Conservation (phyloP, 1,139 yeast genomes). For the Taphrina pruni region DNA sequence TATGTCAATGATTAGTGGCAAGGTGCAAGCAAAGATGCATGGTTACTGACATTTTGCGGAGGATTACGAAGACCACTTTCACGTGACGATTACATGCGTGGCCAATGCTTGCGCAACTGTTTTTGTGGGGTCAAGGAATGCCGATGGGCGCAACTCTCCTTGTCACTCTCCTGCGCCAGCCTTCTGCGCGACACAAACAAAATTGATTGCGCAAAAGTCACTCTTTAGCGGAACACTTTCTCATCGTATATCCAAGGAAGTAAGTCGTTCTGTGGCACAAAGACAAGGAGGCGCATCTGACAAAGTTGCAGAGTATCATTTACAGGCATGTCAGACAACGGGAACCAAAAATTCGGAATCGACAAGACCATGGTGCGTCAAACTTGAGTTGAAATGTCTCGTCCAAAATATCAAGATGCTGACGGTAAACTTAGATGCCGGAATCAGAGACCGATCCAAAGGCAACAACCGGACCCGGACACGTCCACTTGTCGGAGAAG, state of each 20-base stretch:
- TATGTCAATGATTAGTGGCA: not conserved
- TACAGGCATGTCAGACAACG: conserved; percentile 30
- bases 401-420: not conserved
- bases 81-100: conserved; percentile 6
- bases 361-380: conserved; percentile 38
- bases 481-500: conserved; percentile 28
- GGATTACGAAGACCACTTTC: not conserved
- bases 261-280: too few relatives aligned
- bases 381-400: too few relatives aligned
- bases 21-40: not conserved
- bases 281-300: too few relatives aligned
- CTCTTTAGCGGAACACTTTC: too few relatives aligned
- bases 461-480: conserved; percentile 35
- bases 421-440: conserved; percentile 21
- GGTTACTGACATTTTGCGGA: not conserved
- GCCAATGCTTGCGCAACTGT: not conserved
- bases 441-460: conserved; percentile 38
- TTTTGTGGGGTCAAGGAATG: too few relatives aligned
- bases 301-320: too few relatives aligned
- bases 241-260: too few relatives aligned
- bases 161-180: not conserved
- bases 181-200: not conserved
- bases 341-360: conserved; percentile 33
- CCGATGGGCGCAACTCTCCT: not conserved
- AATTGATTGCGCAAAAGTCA: too few relatives aligned